A percentile compares a stretch with the other conserved stretches of the same genome.
Evolutionary conservation across 2,329 filamentous ascomycete species (phyloP).

Genomic region (Lecanoromycetidae sp.): DNA sequence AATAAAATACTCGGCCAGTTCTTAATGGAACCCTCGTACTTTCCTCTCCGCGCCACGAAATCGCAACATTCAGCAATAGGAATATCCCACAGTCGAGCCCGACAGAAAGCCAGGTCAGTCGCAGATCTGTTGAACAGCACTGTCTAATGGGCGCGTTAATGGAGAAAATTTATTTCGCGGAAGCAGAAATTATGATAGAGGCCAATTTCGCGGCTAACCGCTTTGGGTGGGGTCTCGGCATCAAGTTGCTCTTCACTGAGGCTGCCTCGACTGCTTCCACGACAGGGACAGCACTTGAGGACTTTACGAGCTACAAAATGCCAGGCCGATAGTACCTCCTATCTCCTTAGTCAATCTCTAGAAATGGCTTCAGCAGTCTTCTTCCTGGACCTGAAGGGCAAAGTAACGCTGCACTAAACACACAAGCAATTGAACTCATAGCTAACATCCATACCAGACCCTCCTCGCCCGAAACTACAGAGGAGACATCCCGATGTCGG

Average conservation of each 20-base stretch:
- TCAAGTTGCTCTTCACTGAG: background rate
- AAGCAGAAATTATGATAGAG: background rate
- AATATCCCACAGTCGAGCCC: slow-evolving; percentile 40
- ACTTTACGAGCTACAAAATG: background rate
- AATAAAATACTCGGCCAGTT: slow-evolving; percentile 55
- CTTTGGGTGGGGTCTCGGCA: background rate
- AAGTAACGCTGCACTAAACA: slow-evolving; percentile 45
- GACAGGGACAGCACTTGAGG: background rate
- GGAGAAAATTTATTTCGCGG: slow-evolving; percentile 24
- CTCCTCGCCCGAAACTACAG: slow-evolving; percentile 96
- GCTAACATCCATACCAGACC: slow-evolving; percentile 49
- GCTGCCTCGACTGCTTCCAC: background rate
- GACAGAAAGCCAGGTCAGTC: slow-evolving; percentile 57
- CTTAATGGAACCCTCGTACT: slow-evolving; percentile 50
- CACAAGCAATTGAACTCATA: slow-evolving; percentile 13
- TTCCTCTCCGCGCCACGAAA: slow-evolving; percentile 48
- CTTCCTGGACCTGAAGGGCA: slow-evolving; percentile 99
- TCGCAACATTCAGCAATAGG: slow-evolving; percentile 54
- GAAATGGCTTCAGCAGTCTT: slow-evolving; percentile 93
- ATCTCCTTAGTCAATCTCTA: too few relatives aligned
- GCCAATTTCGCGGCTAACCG: background rate
- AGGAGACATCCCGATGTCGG: slow-evolving; percentile 97
- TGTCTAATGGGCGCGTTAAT: slow-evolving; percentile 71
- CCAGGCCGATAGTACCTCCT: too few relatives aligned
- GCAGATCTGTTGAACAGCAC: slow-evolving; percentile 60